Percentiles rank a stretch among this genome's conserved stretches.
phyloP scores from a whole-genome alignment of 768 basidiomycete species.

The Collybia sp. region DNA sequence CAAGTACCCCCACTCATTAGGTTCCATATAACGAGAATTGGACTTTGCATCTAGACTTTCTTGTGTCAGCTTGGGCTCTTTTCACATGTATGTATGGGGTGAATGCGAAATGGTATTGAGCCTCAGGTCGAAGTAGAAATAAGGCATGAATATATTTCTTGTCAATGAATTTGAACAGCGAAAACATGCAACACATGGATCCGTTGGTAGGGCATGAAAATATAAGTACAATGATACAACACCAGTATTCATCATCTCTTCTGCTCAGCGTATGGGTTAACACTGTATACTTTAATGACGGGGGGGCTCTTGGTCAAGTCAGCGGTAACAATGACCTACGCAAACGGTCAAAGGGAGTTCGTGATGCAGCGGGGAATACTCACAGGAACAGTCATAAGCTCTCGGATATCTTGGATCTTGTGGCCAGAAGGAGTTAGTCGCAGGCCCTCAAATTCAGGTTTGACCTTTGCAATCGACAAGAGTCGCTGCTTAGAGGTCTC shows the following conservation, averaged over 20 bases:
- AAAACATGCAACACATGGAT: too few relatives aligned
- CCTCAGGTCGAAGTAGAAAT: too few relatives aligned
- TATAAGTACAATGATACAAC: conserved; percentile 16
- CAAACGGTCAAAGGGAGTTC: conserved; percentile 5
- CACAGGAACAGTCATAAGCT: conserved; percentile 91
- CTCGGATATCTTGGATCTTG: conserved; percentile 91
- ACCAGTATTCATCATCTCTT: conserved; percentile 32
- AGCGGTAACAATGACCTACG: conserved; percentile 88
- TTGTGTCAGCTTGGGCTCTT: too few relatives aligned
- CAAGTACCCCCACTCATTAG: too few relatives aligned
- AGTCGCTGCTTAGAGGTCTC: conserved; percentile 75
- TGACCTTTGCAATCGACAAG: conserved; percentile 69
- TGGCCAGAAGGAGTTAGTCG: conserved; percentile 73
- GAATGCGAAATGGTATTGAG: too few relatives aligned
- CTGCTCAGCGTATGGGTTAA: conserved; percentile 79
- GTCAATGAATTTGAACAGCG: too few relatives aligned
- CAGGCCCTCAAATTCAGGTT: conserved; percentile 82
- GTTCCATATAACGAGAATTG: too few relatives aligned
- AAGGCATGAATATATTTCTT: too few relatives aligned
- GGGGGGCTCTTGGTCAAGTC: conserved; percentile 95
- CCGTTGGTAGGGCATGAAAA: conserved; percentile 15
- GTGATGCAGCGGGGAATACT: conserved; percentile 15
- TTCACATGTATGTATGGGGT: too few relatives aligned
- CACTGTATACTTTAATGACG: conserved; percentile 95
- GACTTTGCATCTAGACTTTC: too few relatives aligned